Conservation (phyloP, 2,329 filamentous ascomycete species). For the Talaromyces sp. region DNA sequence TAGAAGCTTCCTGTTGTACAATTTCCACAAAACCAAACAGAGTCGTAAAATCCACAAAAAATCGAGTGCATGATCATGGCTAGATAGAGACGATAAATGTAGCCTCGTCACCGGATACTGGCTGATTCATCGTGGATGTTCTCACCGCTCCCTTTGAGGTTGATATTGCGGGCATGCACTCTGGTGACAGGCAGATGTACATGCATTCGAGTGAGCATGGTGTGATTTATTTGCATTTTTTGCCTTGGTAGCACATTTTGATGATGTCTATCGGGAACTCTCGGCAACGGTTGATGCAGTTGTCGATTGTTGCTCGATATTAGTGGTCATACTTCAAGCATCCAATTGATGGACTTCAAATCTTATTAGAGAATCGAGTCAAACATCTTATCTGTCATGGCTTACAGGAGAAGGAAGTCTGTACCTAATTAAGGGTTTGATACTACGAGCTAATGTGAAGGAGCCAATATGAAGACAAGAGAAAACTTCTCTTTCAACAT, state of each 20-base stretch:
- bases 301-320: background rate
- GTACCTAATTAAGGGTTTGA: background rate
- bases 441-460: too few relatives aligned
- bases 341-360: too few relatives aligned
- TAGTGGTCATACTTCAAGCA: background rate
- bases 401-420: background rate
- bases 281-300: background rate
- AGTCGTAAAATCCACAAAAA: background rate
- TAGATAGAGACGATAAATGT: background rate
- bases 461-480: too few relatives aligned
- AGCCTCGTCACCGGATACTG: background rate
- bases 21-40: background rate
- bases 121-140: background rate
- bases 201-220: background rate
- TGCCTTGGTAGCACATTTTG: background rate
- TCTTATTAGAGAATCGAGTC: background rate
- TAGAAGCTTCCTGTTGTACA: background rate
- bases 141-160: background rate
- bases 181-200: background rate
- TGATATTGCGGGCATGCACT: background rate
- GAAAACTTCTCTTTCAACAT: background rate
- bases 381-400: too few relatives aligned
- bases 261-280: background rate
- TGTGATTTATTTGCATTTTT: background rate
- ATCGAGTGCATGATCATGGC: background rate